These are phyloP conservation scores for Teratosphaeria epicoccoides DNA, from an alignment of 2,329 filamentous ascomycete genomes.

Conservation along the genomic window DNA sequence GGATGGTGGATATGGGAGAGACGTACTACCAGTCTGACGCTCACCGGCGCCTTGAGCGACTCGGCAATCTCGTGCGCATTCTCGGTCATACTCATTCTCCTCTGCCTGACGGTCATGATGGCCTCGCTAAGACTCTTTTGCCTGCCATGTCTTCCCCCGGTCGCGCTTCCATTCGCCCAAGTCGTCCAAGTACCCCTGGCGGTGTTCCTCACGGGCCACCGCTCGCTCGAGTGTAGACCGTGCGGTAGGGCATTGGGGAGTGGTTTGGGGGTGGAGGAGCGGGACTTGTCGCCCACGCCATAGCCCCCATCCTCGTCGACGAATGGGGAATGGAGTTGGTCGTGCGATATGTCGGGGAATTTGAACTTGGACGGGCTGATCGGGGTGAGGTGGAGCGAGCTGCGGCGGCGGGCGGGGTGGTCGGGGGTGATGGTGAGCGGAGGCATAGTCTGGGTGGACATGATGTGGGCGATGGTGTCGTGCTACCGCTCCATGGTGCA, in stretches of 20 bases:
- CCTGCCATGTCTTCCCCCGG: conserved; percentile 46
- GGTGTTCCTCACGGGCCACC: conserved; percentile 47
- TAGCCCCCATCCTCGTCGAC: conserved; percentile 9
- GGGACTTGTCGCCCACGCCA: conserved; percentile 12
- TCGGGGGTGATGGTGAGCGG: neutral
- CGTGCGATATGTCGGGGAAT: conserved; percentile 38
- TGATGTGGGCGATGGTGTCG: neutral
- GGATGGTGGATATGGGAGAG: neutral
- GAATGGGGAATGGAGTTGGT: conserved; percentile 2
- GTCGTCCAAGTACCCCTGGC: conserved; percentile 33
- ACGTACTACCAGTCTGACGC: conserved; percentile 73
- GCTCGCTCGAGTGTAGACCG: conserved; percentile 35
- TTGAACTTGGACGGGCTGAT: conserved; percentile 14
- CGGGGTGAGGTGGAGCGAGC: neutral
- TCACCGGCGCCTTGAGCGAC: conserved; percentile 80
- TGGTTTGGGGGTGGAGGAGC: conserved; percentile 21
- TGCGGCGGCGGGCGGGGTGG: neutral
- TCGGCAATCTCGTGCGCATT: conserved; percentile 91
- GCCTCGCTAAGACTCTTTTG: conserved; percentile 87
- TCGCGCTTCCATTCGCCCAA: conserved; percentile 32
- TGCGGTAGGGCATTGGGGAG: conserved; percentile 23
- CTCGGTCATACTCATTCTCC: conserved; percentile 77
- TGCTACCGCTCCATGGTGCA: conserved; percentile 2
- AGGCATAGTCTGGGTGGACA: neutral
- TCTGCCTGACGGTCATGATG: conserved; percentile 67